These are phyloP conservation scores for Ambrosiella beaveri DNA, from an alignment of 2,329 filamentous ascomycete genomes.

Conservation along the genomic window DNA sequence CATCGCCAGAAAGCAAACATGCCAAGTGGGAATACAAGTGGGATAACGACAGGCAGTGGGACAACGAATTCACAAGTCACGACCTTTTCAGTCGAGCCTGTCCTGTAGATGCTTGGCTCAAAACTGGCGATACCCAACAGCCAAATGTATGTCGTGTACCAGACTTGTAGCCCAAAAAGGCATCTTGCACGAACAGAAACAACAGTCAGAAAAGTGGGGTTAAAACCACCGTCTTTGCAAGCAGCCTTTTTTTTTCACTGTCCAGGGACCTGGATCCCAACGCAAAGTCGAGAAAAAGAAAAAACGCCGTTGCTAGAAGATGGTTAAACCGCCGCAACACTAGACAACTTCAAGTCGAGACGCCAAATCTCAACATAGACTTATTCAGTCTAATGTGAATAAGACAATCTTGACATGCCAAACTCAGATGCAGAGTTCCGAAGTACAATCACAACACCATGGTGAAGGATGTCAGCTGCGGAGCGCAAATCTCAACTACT, in stretches of 20 bases:
- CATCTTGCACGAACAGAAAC: background rate
- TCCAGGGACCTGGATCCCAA: background rate
- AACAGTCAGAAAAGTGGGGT: background rate
- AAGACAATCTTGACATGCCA: background rate
- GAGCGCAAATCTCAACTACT: slow-evolving; percentile 1
- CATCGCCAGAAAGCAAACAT: too few relatives aligned
- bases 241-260: background rate
- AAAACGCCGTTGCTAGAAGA: background rate
- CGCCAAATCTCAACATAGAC: background rate
- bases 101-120: too few relatives aligned
- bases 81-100: too few relatives aligned
- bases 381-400: background rate
- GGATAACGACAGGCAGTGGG: too few relatives aligned
- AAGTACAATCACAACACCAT: background rate
- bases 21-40: too few relatives aligned
- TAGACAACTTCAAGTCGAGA: background rate
- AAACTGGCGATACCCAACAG: too few relatives aligned
- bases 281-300: background rate
- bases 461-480: background rate
- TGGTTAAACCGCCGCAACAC: background rate
- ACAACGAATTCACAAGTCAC: too few relatives aligned
- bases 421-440: background rate
- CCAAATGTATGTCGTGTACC: too few relatives aligned
- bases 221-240: background rate
- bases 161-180: background rate